These are phyloP conservation scores for Phialophora verrucosa DNA, from an alignment of 2,329 filamentous ascomycete species.

Conservation along the genomic window DNA sequence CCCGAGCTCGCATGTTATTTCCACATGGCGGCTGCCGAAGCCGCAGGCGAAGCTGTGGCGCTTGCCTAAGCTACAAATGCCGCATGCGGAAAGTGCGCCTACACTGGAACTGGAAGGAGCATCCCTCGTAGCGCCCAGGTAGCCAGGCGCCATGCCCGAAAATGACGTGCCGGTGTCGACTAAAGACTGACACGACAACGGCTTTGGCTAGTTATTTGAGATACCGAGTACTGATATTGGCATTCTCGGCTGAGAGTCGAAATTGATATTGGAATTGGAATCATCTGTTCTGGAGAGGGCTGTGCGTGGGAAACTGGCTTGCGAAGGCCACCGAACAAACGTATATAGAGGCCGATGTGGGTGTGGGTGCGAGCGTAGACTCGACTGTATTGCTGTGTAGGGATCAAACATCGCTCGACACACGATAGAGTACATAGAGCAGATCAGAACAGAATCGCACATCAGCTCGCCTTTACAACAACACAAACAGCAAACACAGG, in stretches of 20 bases:
- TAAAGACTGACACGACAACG: neutral
- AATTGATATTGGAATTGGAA: neutral
- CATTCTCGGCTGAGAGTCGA: neutral
- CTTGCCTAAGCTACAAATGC: neutral
- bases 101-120: neutral
- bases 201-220: neutral
- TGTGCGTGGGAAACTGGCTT: neutral
- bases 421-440: too few relatives aligned
- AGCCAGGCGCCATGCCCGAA: neutral
- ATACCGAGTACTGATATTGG: neutral
- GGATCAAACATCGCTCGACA: neutral
- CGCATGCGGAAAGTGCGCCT: constrained; percentile 7
- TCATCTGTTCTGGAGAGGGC: neutral
- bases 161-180: neutral
- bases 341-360: neutral
- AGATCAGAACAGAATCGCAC: neutral
- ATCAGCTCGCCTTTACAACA: neutral
- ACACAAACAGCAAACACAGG: neutral
- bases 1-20: neutral
- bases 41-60: constrained; percentile 3
- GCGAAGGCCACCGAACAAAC: neutral
- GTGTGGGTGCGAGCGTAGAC: neutral
- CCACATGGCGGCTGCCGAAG: constrained; percentile 1
- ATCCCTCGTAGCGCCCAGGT: neutral
- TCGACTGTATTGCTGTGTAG: neutral